phyloP scores from a whole-genome alignment of 129 eudicot species.

The Escallonia herrerae region DNA sequence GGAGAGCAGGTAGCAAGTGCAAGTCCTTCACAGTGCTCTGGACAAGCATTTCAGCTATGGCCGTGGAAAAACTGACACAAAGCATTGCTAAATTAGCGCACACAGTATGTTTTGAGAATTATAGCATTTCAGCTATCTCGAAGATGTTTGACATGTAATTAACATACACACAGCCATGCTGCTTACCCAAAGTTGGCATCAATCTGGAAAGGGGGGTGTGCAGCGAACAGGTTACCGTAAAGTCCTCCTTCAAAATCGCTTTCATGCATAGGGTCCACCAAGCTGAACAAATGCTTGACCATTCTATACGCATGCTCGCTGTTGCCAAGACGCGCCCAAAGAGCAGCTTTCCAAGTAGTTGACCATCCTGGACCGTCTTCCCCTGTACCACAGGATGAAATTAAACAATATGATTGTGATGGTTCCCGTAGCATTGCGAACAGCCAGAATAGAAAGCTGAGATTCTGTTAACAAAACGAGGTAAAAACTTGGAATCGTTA shows the following conservation, averaged over 20 bases:
- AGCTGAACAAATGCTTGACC: constrained; percentile 76
- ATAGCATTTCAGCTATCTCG: no score
- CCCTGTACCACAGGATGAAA: constrained; percentile 30
- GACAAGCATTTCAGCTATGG: constrained; percentile 87
- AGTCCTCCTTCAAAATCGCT: constrained; percentile 72
- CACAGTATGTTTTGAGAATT: no score
- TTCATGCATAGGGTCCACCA: constrained; percentile 79
- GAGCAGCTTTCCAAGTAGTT: constrained; percentile 80
- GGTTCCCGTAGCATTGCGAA: no score
- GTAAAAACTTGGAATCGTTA: no score
- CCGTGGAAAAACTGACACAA: constrained; percentile 61
- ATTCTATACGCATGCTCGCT: constrained; percentile 76
- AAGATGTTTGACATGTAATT: neutral
- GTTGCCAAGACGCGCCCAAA: constrained; percentile 79
- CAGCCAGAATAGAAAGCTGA: no score
- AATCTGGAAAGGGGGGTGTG: constrained; percentile 96
- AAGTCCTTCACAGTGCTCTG: constrained; percentile 73
- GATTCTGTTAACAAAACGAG: no score
- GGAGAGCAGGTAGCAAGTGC: constrained; percentile 86
- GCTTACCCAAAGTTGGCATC: constrained; percentile 90
- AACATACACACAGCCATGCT: neutral
- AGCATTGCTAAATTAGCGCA: constrained; percentile 3
- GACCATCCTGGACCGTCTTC: constrained; percentile 99
- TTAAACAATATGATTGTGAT: constrained; percentile 4
- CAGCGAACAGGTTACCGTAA: constrained; percentile 75